Evolutionary conservation across 192 early-diverging fungal species (phyloP), one percentile per base, ranked within the genome.

Genomic region (Coemansia sp.): DNA sequence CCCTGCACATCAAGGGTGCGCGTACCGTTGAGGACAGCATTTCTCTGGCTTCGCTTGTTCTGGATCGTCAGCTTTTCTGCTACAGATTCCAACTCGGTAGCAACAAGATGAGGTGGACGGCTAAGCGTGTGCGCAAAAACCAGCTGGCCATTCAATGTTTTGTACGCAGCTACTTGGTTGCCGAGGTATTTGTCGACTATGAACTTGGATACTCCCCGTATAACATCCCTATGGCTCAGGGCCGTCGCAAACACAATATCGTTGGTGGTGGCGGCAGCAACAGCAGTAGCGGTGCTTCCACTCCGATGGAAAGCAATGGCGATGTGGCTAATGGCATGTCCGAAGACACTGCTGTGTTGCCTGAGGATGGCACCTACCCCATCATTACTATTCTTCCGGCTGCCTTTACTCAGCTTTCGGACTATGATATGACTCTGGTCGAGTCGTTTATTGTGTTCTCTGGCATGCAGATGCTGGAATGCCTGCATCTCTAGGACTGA

Each of bases 101-200:
- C 58, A 77, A 56, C 70, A 66, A 66, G 28, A 83, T 83, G 80
- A 68, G 72, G 22, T 83, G 80, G 80, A 39, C 64, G 0, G 80
- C 80, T 11, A 77, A 72, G 66, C 80, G 80, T 18, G 66, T 61
- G 17, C 64, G 70, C 33, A 71, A 70, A 60, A 61, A 76, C 66
- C 80, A 83, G 68, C 75, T 83, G 60, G 80, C 75, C 1, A 53
- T 83, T 18, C 66, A 68, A 35, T 83, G 80, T 66, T 70, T 67
- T 61, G 80, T 83, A 14, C 75, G 80, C 66, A 72, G 28, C 64
- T 65, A 62, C 28, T 45, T 77, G 18, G 66, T 83, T 9, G 80
- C 80, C 22, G 80, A 83, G 66, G 66, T 83, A 1, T 83, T 83
- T 76, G 75, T 83, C 5, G 80, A 83, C 66, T 83, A 77, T 43